Percentiles rank a stretch among this genome's conserved stretches.
Evolutionary conservation across 441 rosid genomes (phyloP).

Genomic region (Populus hybrid): DNA sequence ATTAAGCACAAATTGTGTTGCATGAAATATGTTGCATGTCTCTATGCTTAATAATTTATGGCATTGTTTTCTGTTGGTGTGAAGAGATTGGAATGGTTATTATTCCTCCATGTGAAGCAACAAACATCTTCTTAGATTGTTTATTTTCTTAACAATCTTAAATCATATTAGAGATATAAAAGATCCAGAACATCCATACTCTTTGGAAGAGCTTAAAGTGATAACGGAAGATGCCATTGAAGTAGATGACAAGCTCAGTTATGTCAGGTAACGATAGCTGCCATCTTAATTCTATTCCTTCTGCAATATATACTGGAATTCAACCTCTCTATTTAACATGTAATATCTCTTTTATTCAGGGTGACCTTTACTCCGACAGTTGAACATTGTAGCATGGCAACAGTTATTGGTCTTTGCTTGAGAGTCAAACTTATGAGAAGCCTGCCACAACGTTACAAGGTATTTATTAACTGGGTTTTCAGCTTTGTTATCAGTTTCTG

Average conservation of each 20-base stretch:
- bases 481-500: neutral
- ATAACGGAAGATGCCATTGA: slow-evolving; percentile 86
- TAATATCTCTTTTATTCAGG: slow-evolving; percentile 36
- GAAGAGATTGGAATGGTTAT: no score
- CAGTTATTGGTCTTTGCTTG: slow-evolving; percentile 85
- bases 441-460: slow-evolving; percentile 94
- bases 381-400: slow-evolving; percentile 92
- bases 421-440: slow-evolving; percentile 86
- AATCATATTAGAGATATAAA: slow-evolving; percentile 91
- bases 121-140: slow-evolving; percentile 23
- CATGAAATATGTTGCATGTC: no score
- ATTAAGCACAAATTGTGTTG: no score
- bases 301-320: neutral
- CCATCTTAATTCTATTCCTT: neutral
- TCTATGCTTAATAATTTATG: no score
- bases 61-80: no score
- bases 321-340: neutral
- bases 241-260: slow-evolving; percentile 58
- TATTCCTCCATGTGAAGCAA: no score
- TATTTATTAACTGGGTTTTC: slow-evolving; percentile 20
- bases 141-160: slow-evolving; percentile 46
- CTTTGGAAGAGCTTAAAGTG: slow-evolving; percentile 77
- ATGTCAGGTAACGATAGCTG: slow-evolving; percentile 50
- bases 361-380: slow-evolving; percentile 93
- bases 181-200: slow-evolving; percentile 94